These are phyloP conservation scores for Ulmus americana DNA, from an alignment of 331 rosid species.

Conservation along the genomic window DNA sequence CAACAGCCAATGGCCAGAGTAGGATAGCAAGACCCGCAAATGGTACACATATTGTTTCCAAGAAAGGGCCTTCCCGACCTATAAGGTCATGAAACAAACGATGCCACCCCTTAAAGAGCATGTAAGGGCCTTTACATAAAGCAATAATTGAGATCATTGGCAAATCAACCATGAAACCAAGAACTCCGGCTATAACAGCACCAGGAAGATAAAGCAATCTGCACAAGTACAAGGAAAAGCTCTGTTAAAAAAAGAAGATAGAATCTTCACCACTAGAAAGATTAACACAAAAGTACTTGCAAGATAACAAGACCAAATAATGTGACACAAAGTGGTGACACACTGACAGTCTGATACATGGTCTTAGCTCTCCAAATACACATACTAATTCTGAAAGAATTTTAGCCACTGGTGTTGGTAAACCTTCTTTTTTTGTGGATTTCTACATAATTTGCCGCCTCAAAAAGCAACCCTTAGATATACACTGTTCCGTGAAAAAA, in stretches of 20 bases:
- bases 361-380: background rate
- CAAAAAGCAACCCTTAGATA: too few species aligned
- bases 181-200: constrained; percentile 51
- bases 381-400: background rate
- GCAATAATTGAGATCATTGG: constrained; percentile 70
- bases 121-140: constrained; percentile 61
- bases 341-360: background rate
- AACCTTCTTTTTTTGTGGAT: too few species aligned
- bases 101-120: constrained; percentile 92
- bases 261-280: background rate
- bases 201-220: constrained; percentile 76
- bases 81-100: constrained; percentile 92
- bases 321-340: background rate
- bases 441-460: too few species aligned
- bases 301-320: constrained; percentile 10
- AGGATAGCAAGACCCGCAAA: constrained; percentile 92
- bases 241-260: constrained; percentile 1
- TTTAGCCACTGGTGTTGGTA: too few species aligned
- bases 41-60: constrained; percentile 95
- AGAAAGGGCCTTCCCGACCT: constrained; percentile 99
- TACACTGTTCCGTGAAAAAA: too few species aligned
- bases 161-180: constrained; percentile 65
- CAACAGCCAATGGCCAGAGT: constrained; percentile 93
- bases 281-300: background rate
- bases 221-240: constrained; percentile 22